These are phyloP conservation scores for Trichoderma koningiopsis DNA, from an alignment of 2,329 filamentous ascomycete genomes.

Conservation along the genomic window DNA sequence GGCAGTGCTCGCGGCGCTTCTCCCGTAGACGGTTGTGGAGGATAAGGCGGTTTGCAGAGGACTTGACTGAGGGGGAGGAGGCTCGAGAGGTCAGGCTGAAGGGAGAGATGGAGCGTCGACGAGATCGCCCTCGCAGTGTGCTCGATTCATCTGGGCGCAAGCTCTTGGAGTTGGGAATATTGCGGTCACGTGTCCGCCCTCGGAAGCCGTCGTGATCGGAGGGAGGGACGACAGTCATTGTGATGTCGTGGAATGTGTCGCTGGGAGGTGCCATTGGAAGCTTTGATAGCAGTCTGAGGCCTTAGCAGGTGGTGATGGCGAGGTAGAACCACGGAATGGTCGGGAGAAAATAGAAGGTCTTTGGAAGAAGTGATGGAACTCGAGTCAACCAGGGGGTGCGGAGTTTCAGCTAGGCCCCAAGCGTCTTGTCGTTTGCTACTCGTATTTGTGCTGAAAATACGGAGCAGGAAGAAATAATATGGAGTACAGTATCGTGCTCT, in stretches of 20 bases:
- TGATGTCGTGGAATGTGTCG: constrained; percentile 33
- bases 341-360: constrained; percentile 4
- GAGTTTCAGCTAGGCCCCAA: constrained; percentile 12
- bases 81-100: constrained; percentile 38
- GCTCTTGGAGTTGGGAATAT: constrained; percentile 39
- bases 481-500: not conserved
- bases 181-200: constrained; percentile 46
- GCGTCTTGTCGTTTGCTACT: not conserved
- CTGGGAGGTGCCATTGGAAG: constrained; percentile 16
- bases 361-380: constrained; percentile 3
- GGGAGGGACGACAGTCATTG: constrained; percentile 30
- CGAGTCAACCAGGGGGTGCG: constrained; percentile 11
- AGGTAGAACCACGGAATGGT: not conserved
- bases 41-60: constrained; percentile 46
- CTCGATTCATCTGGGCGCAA: constrained; percentile 45
- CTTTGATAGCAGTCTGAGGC: not conserved
- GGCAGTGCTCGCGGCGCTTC: constrained; percentile 49
- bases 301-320: not conserved
- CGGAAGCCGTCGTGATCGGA: constrained; percentile 38
- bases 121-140: constrained; percentile 47
- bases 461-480: not conserved
- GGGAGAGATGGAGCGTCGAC: constrained; percentile 44
- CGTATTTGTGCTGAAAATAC: not conserved
- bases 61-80: constrained; percentile 41
- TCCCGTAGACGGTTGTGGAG: constrained; percentile 46